Percentiles rank a stretch among this genome's conserved stretches.
phyloP scores from a whole-genome alignment of 208 protist species.

The Trichomonas gallinae region DNA sequence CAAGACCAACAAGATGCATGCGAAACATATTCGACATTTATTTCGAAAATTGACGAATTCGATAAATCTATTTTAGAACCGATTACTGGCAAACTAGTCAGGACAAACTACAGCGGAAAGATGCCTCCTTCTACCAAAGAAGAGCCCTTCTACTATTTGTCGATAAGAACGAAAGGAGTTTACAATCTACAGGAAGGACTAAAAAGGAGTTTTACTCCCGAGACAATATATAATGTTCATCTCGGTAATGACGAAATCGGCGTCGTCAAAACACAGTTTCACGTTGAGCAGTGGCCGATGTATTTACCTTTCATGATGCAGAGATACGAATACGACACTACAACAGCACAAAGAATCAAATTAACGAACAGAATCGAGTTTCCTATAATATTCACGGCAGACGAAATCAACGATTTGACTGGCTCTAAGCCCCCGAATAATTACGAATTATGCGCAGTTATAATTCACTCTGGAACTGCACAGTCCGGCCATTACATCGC shows the following conservation, averaged over 20 bases:
- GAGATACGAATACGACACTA: neutral
- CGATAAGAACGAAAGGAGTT: neutral
- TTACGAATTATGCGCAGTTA: neutral
- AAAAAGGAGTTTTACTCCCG: neutral
- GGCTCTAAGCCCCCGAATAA: slow-evolving; percentile 23
- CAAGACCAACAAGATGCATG: neutral
- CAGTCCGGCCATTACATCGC: neutral
- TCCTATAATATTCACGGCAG: slow-evolving; percentile 45
- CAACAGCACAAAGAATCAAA: neutral
- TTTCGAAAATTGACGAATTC: neutral
- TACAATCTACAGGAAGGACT: neutral
- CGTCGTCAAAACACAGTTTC: neutral
- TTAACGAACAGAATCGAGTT: slow-evolving; percentile 52
- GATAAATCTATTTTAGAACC: neutral
- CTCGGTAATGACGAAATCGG: neutral
- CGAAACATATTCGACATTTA: neutral
- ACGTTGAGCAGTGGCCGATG: neutral
- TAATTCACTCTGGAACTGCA: neutral
- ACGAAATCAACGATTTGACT: slow-evolving; percentile 34
- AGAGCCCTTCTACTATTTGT: neutral
- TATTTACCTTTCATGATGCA: neutral
- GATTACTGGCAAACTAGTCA: neutral
- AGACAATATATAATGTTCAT: neutral
- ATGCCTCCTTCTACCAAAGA: neutral
- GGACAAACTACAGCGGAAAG: neutral